Conservation (phyloP, 345 rosid genomes). For the Eucalyptus pumila region DNA sequence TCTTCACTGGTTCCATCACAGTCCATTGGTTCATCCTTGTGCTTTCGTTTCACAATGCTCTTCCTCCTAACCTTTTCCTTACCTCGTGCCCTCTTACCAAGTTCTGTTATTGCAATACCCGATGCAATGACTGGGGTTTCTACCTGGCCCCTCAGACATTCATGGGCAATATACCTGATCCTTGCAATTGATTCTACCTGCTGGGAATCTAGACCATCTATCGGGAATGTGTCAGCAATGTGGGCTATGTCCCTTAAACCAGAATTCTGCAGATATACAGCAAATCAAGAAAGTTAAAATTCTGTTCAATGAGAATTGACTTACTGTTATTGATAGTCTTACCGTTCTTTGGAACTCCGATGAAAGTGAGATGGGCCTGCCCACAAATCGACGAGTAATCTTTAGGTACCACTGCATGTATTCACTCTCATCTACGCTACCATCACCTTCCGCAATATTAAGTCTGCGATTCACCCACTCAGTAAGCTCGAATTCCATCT, state of each 20-base stretch:
- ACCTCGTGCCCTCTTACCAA: conserved; percentile 63
- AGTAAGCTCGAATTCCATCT: conserved; percentile 83
- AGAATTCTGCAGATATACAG: conserved; percentile 34
- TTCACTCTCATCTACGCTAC: conserved; percentile 51
- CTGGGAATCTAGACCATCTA: conserved; percentile 55
- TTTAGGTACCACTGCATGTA: conserved; percentile 74
- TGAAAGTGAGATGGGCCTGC: conserved; percentile 79
- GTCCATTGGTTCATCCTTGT: conserved; percentile 50
- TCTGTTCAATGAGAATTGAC: not conserved
- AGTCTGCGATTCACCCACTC: conserved; percentile 76
- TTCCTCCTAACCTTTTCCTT: conserved; percentile 80
- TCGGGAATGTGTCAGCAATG: conserved; percentile 63
- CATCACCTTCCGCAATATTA: conserved; percentile 51
- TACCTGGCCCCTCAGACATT: conserved; percentile 70
- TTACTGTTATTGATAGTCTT: conserved; percentile 1
- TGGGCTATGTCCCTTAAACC: conserved; percentile 72
- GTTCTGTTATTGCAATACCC: conserved; percentile 26
- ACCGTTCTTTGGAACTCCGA: conserved; percentile 80
- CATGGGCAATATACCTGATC: conserved; percentile 67
- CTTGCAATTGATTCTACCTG: conserved; percentile 57
- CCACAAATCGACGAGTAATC: conserved; percentile 76
- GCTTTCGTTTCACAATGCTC: conserved; percentile 49
- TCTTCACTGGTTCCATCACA: conserved; percentile 43
- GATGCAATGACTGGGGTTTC: conserved; percentile 24
- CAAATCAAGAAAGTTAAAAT: not conserved